These are phyloP conservation scores for Rostrohypoxylon terebratum DNA, from an alignment of 495 filamentous ascomycete species.

Conservation along the genomic window DNA sequence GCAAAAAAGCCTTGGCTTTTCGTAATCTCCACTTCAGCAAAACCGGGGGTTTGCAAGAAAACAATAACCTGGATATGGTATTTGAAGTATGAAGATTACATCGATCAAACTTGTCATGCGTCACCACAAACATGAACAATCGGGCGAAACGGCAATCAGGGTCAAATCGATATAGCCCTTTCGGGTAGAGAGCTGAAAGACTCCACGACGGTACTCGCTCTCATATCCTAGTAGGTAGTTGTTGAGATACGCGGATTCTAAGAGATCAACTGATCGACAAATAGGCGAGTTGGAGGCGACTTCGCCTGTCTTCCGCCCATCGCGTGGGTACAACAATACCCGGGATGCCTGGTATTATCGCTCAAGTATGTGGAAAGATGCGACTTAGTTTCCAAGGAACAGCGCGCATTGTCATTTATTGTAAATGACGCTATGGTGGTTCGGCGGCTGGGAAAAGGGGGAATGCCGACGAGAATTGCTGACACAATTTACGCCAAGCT, in stretches of 20 bases:
- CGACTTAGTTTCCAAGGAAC: conserved; percentile 23
- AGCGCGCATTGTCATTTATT: conserved; percentile 35
- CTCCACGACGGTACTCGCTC: neutral
- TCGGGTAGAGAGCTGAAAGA: conserved; percentile 6
- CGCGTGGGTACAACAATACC: conserved; percentile 26
- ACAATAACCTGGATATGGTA: neutral
- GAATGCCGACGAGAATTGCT: conserved; percentile 36
- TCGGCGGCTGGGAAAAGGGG: conserved; percentile 36
- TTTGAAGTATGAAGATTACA: neutral
- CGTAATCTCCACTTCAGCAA: neutral
- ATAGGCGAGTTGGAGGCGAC: conserved; percentile 16
- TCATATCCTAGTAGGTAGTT: neutral
- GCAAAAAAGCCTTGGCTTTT: neutral
- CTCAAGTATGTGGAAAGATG: conserved; percentile 18
- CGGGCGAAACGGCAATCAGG: conserved; percentile 9
- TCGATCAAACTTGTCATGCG: neutral
- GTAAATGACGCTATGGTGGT: conserved; percentile 26
- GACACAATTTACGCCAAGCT: conserved; percentile 38
- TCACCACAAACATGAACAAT: neutral
- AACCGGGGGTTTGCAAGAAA: too few relatives aligned
- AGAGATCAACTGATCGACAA: neutral
- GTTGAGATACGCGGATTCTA: neutral
- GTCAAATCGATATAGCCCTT: neutral
- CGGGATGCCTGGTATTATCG: conserved; percentile 18
- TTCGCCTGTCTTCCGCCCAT: conserved; percentile 28